phyloP scores from a whole-genome alignment of 2,329 filamentous ascomycete species.

The Phialophora verrucosa region DNA sequence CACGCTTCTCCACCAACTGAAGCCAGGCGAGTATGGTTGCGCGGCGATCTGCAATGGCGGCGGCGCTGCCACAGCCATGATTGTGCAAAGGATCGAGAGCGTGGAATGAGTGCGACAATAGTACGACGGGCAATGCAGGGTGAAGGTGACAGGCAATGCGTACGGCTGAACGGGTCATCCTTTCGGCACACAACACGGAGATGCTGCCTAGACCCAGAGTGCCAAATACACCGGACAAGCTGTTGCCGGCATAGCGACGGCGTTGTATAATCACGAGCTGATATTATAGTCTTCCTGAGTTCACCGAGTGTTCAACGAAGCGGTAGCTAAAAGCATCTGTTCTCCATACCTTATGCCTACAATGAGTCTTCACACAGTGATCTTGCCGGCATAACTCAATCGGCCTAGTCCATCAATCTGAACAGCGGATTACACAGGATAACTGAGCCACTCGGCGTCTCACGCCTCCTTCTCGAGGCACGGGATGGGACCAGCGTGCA shows the following conservation, averaged over 20 bases:
- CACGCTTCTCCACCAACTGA: conserved; percentile 86
- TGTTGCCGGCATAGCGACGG: conserved; percentile 25
- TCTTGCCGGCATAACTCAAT: no score
- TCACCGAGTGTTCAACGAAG: neutral
- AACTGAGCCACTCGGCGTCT: no score
- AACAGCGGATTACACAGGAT: no score
- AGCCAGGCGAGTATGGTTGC: conserved; percentile 90
- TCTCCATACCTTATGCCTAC: no score
- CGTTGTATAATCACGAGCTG: conserved; percentile 17
- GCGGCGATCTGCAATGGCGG: conserved; percentile 98
- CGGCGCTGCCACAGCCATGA: conserved; percentile 86
- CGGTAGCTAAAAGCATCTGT: neutral
- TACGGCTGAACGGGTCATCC: neutral
- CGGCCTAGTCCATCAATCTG: no score
- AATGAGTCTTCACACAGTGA: no score
- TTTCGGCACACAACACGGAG: neutral
- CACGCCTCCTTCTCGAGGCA: no score
- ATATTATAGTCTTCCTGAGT: neutral
- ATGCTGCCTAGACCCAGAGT: neutral
- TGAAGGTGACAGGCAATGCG: neutral
- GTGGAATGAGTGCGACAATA: conserved; percentile 45
- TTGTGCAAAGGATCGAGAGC: conserved; percentile 79
- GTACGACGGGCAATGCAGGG: neutral
- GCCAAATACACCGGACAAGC: neutral
- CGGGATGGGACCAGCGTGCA: no score